A percentile compares a stretch with the other conserved stretches of the same genome.
phyloP scores from a whole-genome alignment of 495 filamentous ascomycete species.

The Durotheca rogersii region DNA sequence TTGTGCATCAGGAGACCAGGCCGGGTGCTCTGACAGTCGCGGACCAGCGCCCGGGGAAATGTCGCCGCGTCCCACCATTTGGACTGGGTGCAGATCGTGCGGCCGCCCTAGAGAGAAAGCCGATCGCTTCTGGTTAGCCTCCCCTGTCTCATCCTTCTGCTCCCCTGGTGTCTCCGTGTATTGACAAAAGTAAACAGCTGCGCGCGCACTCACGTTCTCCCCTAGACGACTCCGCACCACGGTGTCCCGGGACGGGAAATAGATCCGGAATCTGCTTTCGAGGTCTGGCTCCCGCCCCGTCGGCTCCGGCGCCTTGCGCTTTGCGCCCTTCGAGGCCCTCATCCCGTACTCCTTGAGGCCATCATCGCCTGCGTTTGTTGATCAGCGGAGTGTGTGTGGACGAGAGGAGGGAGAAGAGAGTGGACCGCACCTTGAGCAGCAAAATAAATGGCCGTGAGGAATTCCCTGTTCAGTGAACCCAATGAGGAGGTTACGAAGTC shows the following conservation, averaged over 20 bases:
- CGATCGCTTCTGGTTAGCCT: too few species aligned
- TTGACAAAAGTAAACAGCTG: too few species aligned
- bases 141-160: too few species aligned
- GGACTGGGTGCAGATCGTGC: slow-evolving; percentile 76
- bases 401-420: neutral
- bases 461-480: slow-evolving; percentile 67
- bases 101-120: too few species aligned
- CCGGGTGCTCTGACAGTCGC: slow-evolving; percentile 70
- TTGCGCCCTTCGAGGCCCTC: slow-evolving; percentile 39
- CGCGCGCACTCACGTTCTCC: slow-evolving; percentile 38
- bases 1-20: slow-evolving; percentile 79
- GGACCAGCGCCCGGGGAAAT: slow-evolving; percentile 71
- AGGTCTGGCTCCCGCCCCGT: slow-evolving; percentile 45
- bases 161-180: too few species aligned
- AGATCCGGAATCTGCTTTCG: slow-evolving; percentile 63
- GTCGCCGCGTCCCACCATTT: slow-evolving; percentile 63
- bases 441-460: slow-evolving; percentile 70
- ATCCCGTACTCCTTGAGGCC: slow-evolving; percentile 57
- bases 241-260: slow-evolving; percentile 79
- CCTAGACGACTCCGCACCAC: slow-evolving; percentile 64
- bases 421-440: slow-evolving; percentile 73
- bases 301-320: slow-evolving; percentile 33
- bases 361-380: slow-evolving; percentile 52
- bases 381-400: neutral
- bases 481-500: slow-evolving; percentile 74